Conservation (phyloP, 345 rosid genomes). For the Pistacia integerrima region DNA sequence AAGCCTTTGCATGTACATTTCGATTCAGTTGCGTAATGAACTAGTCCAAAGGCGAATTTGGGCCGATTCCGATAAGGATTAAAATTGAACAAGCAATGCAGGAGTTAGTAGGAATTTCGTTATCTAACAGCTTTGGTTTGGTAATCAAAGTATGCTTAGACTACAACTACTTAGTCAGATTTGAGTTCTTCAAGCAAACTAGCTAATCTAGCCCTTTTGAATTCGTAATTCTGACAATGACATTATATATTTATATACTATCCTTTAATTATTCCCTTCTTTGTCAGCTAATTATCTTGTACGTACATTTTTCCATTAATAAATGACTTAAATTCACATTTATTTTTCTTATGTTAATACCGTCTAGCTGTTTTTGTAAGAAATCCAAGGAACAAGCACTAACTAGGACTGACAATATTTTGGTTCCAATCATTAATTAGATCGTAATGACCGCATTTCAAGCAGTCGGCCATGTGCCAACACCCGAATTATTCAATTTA, state of each 20-base stretch:
- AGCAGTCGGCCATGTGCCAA: neutral
- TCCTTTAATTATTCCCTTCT: neutral
- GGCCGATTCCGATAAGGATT: neutral
- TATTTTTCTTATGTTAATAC: neutral
- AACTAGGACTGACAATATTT: neutral
- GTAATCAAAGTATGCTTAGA: conserved; percentile 17
- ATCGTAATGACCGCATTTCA: neutral
- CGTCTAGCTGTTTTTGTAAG: neutral
- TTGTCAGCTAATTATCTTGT: neutral
- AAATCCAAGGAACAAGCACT: neutral
- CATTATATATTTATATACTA: no score
- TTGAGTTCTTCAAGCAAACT: conserved; percentile 18
- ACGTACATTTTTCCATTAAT: neutral
- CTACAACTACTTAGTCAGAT: neutral
- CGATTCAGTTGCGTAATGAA: conserved; percentile 27
- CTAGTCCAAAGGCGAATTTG: conserved; percentile 4
- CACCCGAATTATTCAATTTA: neutral
- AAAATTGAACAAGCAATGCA: neutral
- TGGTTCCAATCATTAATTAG: no score
- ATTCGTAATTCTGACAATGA: neutral
- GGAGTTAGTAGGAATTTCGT: conserved; percentile 21
- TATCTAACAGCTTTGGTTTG: conserved; percentile 32
- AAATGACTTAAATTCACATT: neutral
- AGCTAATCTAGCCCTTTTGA: neutral
- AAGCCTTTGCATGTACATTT: neutral